phyloP scores from a whole-genome alignment of 73 alveolate species.

The Breviolum minutum region DNA sequence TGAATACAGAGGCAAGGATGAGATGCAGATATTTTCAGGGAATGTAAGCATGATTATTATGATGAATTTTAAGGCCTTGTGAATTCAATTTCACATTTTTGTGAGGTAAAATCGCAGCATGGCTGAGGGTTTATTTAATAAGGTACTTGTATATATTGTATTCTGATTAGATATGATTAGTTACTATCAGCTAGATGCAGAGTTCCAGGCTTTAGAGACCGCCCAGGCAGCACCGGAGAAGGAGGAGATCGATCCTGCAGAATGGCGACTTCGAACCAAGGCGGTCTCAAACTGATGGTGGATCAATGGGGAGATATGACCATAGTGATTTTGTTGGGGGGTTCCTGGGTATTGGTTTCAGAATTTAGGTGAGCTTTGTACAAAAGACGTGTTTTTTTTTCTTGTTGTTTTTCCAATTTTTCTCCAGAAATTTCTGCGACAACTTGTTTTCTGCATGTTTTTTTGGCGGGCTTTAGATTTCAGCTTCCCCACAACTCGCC shows the following conservation, averaged over 20 bases:
- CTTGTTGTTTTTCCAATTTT: neutral
- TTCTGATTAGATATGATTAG: too few relatives aligned
- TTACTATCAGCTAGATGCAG: too few relatives aligned
- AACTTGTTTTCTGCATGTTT: neutral
- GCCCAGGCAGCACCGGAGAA: neutral
- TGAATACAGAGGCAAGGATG: neutral
- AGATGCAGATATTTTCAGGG: too few relatives aligned
- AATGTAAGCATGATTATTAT: neutral
- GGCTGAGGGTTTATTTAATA: too few relatives aligned
- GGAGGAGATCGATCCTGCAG: conserved; percentile 56
- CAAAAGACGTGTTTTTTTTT: neutral
- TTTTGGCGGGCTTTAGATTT: neutral
- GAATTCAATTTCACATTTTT: neutral
- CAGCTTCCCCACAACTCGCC: neutral
- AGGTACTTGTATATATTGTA: too few relatives aligned
- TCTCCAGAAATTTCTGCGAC: neutral
- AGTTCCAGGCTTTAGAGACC: too few relatives aligned
- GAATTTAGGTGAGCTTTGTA: neutral
- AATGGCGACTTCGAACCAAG: conserved; percentile 54
- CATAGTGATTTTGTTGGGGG: neutral
- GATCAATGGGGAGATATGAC: too few relatives aligned
- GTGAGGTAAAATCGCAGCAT: neutral
- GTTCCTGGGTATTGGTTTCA: neutral
- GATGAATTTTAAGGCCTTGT: neutral
- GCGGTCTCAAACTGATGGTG: neutral